These are phyloP conservation scores for Casuarina glauca DNA, from an alignment of 306 rosid species.

Conservation along the genomic window DNA sequence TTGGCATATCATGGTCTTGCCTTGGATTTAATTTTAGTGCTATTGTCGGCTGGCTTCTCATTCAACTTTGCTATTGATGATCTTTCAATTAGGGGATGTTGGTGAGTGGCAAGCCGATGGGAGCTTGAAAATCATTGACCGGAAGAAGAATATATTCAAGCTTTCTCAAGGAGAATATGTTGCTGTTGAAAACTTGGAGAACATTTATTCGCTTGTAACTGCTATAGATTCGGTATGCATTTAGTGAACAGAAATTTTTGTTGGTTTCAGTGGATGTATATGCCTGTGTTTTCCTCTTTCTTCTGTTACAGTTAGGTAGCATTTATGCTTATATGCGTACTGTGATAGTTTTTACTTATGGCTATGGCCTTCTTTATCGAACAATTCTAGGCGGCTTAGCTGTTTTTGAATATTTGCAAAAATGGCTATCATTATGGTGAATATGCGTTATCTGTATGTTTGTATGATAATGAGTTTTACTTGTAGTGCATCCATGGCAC, in stretches of 20 bases:
- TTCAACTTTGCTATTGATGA: constrained; percentile 19
- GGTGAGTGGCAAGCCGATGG: constrained; percentile 98
- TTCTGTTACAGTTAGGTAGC: background rate
- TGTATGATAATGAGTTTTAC: background rate
- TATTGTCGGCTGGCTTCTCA: constrained; percentile 8
- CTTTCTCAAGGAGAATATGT: constrained; percentile 99
- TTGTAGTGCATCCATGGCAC: background rate
- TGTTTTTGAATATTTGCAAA: background rate
- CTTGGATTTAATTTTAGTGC: constrained; percentile 16
- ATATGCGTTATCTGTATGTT: background rate
- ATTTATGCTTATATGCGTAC: background rate
- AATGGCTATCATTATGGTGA: background rate
- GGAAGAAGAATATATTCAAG: constrained; percentile 97
- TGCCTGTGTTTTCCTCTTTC: background rate
- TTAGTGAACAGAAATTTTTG: background rate
- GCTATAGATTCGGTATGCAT: constrained; percentile 70
- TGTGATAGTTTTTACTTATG: background rate
- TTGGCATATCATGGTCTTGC: constrained; percentile 22
- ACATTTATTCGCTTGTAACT: constrained; percentile 67
- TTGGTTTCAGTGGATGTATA: background rate
- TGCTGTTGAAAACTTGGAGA: constrained; percentile 96
- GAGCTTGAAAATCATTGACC: constrained; percentile 91
- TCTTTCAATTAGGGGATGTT: constrained; percentile 72
- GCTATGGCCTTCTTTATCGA: background rate
- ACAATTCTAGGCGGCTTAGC: background rate